A percentile compares a stretch with the other conserved stretches of the same genome.
phyloP scores from a whole-genome alignment of 2,329 filamentous ascomycete species.

The Rutstroemia sydowiana region DNA sequence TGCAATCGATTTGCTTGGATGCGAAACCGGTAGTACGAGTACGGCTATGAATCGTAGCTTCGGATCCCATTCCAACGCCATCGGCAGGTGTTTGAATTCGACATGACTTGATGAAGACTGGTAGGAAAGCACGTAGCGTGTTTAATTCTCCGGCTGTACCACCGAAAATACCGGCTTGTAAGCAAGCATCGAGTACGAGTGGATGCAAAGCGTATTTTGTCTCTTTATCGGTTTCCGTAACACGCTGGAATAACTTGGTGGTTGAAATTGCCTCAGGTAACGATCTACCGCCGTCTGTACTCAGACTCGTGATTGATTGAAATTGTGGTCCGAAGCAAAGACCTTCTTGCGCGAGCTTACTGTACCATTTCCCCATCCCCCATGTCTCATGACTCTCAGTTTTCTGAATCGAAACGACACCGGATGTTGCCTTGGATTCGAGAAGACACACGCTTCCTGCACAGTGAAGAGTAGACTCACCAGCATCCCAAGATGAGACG shows the following conservation, averaged over 20 bases:
- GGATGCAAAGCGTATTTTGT: constrained; percentile 32
- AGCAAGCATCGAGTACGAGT: constrained; percentile 21
- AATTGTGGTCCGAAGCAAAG: neutral
- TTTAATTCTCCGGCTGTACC: no score
- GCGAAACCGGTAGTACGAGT: no score
- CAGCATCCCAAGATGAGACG: neutral
- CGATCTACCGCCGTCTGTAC: neutral
- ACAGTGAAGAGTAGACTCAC: neutral
- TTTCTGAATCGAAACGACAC: neutral
- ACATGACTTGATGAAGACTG: no score
- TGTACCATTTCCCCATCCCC: neutral
- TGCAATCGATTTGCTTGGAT: no score
- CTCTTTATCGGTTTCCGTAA: neutral
- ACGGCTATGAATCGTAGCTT: no score
- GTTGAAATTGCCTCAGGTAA: no score
- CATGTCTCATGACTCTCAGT: neutral
- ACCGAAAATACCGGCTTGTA: no score
- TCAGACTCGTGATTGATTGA: neutral
- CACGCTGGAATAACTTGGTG: neutral
- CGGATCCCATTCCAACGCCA: no score
- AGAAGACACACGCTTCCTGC: no score
- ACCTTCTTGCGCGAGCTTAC: neutral
- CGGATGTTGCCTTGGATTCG: neutral
- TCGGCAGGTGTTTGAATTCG: no score
- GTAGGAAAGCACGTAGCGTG: no score